Conservation (phyloP, 768 basidiomycete species). For the Boletellus ananiceps region DNA sequence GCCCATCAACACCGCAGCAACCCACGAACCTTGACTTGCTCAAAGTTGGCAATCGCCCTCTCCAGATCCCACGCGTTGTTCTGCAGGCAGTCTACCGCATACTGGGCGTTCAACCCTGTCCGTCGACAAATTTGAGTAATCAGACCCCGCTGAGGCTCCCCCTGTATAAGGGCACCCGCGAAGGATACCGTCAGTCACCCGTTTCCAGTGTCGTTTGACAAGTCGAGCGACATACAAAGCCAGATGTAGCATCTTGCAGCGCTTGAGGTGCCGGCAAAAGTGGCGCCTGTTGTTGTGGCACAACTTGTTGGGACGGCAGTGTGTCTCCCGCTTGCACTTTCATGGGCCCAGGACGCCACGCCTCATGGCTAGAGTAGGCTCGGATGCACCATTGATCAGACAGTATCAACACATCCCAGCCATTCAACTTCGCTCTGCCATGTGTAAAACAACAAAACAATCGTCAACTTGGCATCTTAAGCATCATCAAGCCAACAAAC, state of each 20-base stretch:
- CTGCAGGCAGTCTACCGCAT: slow-evolving; percentile 78
- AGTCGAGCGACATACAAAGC: slow-evolving; percentile 48
- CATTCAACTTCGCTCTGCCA: slow-evolving; percentile 65
- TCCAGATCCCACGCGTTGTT: slow-evolving; percentile 84
- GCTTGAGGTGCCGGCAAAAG: slow-evolving; percentile 34
- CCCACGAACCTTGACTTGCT: slow-evolving; percentile 73
- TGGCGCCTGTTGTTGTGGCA: slow-evolving; percentile 22
- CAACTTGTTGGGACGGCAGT: slow-evolving; percentile 16
- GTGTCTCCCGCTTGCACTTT: slow-evolving; percentile 54
- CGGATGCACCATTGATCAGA: slow-evolving; percentile 86
- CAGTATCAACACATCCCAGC: slow-evolving; percentile 88
- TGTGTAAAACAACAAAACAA: slow-evolving; percentile 10
- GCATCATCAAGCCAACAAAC: slow-evolving; percentile 44
- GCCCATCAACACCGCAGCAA: background rate
- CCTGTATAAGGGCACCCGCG: slow-evolving; percentile 36
- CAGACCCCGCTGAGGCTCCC: slow-evolving; percentile 64
- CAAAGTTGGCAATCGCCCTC: slow-evolving; percentile 78
- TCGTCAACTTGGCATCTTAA: slow-evolving; percentile 6
- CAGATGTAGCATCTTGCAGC: slow-evolving; percentile 48
- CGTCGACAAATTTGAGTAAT: slow-evolving; percentile 66
- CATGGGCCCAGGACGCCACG: slow-evolving; percentile 75
- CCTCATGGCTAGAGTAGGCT: slow-evolving; percentile 75
- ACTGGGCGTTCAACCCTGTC: slow-evolving; percentile 77
- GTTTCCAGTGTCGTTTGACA: slow-evolving; percentile 8
- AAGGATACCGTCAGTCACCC: slow-evolving; percentile 4